Evolutionary conservation across 2,329 filamentous ascomycete genomes (phyloP).

Genomic region (Sporothrix pallida): DNA sequence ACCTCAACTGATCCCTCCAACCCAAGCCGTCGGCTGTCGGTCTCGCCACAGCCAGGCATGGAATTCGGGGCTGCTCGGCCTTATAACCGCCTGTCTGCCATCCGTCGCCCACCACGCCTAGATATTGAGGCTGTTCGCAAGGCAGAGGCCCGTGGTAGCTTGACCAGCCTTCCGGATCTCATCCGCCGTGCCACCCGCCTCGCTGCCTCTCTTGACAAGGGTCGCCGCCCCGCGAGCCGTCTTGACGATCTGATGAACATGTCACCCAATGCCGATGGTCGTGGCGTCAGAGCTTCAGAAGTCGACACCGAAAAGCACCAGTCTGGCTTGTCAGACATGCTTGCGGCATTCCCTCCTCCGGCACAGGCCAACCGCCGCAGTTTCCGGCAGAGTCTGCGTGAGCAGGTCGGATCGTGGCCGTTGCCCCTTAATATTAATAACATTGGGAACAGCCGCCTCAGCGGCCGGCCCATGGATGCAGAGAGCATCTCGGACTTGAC

Average conservation of each 20-base stretch:
- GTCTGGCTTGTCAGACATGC: constrained; percentile 67
- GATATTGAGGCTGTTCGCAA: constrained; percentile 82
- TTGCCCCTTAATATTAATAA: constrained; percentile 46
- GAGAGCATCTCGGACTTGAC: constrained; percentile 32
- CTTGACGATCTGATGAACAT: constrained; percentile 61
- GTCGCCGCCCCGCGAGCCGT: constrained; percentile 67
- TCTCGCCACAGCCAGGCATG: constrained; percentile 40
- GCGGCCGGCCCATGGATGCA: constrained; percentile 34
- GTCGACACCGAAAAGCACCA: constrained; percentile 53
- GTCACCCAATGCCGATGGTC: constrained; percentile 50
- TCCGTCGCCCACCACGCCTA: constrained; percentile 72
- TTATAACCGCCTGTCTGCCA: constrained; percentile 59
- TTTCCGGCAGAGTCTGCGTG: constrained; percentile 54
- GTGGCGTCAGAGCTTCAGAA: constrained; percentile 13
- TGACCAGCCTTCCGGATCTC: constrained; percentile 90
- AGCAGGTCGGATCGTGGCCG: constrained; percentile 60
- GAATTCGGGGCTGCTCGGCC: constrained; percentile 34
- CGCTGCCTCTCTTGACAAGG: constrained; percentile 85
- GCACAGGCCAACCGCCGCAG: constrained; percentile 54
- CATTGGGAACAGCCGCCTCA: constrained; percentile 33
- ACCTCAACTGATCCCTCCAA: constrained; percentile 52
- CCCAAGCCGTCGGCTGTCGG: constrained; percentile 38
- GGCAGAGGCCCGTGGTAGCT: constrained; percentile 82
- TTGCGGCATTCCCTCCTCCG: constrained; percentile 68
- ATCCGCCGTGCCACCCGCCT: constrained; percentile 87